These are phyloP conservation scores for Cudoniella acicularis DNA, from an alignment of 495 filamentous ascomycete species.

Conservation along the genomic window DNA sequence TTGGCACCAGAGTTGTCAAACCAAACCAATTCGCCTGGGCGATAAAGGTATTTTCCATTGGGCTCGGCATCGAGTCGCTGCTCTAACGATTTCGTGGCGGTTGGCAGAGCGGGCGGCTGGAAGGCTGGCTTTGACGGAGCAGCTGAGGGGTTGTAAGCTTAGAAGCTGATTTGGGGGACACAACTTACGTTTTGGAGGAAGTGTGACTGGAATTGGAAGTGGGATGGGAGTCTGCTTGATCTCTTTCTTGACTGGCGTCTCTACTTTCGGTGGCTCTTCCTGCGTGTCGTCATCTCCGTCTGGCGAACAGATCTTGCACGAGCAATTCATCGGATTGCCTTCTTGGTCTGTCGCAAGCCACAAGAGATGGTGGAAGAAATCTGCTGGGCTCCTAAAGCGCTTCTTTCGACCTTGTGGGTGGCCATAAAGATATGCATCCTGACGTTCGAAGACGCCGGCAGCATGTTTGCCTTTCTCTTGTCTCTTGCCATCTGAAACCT, in stretches of 20 bases:
- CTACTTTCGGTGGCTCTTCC: not conserved
- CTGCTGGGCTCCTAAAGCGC: constrained; percentile 52
- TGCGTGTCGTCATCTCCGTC: constrained; percentile 12
- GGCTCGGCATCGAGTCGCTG: constrained; percentile 26
- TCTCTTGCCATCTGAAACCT: constrained; percentile 5
- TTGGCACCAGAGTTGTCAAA: constrained; percentile 49
- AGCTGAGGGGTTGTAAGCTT: constrained; percentile 1
- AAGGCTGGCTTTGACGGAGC: not conserved
- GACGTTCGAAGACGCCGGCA: constrained; percentile 35
- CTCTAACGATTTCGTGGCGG: constrained; percentile 28
- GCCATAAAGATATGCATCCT: constrained; percentile 61
- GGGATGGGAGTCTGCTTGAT: constrained; percentile 12
- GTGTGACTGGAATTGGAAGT: not conserved
- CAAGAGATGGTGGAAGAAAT: constrained; percentile 59
- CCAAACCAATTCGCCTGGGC: constrained; percentile 58
- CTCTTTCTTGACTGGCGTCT: constrained; percentile 3
- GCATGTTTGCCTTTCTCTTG: constrained; percentile 22
- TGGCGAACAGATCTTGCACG: constrained; percentile 36
- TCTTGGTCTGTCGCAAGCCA: constrained; percentile 53
- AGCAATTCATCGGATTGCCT: constrained; percentile 54
- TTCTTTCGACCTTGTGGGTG: constrained; percentile 56
- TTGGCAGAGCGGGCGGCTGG: constrained; percentile 8
- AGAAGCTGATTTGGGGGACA: not conserved
- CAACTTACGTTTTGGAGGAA: not conserved
- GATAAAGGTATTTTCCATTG: constrained; percentile 44